Conservation (phyloP, 139 green algal genomes). For the Asterochloris sp. region DNA sequence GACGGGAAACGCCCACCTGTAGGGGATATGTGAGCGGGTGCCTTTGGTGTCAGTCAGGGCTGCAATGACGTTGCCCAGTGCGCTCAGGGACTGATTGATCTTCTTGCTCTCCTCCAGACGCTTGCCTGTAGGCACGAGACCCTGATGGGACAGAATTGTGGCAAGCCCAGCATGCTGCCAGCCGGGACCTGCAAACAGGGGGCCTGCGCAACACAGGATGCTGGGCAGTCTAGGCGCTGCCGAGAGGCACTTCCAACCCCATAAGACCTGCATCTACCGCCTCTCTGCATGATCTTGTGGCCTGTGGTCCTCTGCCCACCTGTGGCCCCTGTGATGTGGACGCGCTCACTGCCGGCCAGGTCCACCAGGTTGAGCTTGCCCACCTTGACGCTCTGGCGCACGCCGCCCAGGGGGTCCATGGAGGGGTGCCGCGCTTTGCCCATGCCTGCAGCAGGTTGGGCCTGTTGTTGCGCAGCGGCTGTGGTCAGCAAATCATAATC, state of each 20-base stretch:
- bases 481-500: not conserved
- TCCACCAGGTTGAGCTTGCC: constrained; percentile 98
- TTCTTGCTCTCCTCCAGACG: constrained; percentile 96
- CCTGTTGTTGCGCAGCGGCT: not conserved
- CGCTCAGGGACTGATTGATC: constrained; percentile 92
- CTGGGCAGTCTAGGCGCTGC: not conserved
- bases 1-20: constrained; percentile 57
- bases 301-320: constrained; percentile 20
- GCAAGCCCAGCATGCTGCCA: not conserved
- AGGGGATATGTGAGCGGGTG: constrained; percentile 80
- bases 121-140: constrained; percentile 44
- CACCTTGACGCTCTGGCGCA: constrained; percentile 53
- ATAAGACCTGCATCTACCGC: no score
- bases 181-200: no score
- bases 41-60: constrained; percentile 78
- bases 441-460: constrained; percentile 3
- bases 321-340: constrained; percentile 88
- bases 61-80: constrained; percentile 96
- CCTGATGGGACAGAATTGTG: not conserved
- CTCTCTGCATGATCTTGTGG: not conserved
- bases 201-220: not conserved
- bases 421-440: constrained; percentile 16
- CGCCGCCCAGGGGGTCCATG: not conserved
- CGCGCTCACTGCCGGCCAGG: constrained; percentile 90
- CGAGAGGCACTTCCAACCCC: not conserved